phyloP scores from a whole-genome alignment of 2,329 filamentous ascomycete species.

The Chaetomium globosum region DNA sequence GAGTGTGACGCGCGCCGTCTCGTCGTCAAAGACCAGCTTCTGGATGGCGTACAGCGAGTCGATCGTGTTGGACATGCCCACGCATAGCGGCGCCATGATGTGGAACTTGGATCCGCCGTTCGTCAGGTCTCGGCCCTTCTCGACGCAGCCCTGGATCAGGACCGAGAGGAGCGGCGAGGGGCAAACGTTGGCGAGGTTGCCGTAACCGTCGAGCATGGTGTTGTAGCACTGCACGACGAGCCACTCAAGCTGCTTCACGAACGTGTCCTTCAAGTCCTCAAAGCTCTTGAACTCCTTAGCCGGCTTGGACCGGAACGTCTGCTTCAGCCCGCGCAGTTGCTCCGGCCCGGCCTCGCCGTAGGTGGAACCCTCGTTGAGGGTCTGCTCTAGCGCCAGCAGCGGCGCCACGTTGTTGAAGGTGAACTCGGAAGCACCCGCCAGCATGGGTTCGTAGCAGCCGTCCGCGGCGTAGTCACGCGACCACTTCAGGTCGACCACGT shows the following conservation, averaged over 20 bases:
- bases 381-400: slow-evolving; percentile 5
- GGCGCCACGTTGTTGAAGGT: slow-evolving; percentile 10
- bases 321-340: not conserved
- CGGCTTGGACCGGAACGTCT: not conserved
- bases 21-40: not conserved
- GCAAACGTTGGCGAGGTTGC: not conserved
- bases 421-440: slow-evolving; percentile 6
- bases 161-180: not conserved
- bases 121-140: slow-evolving; percentile 3
- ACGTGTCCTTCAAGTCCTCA: not conserved
- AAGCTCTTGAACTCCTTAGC: not conserved
- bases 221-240: slow-evolving; percentile 13
- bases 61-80: slow-evolving; percentile 5
- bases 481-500: not conserved
- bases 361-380: not conserved
- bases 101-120: slow-evolving; percentile 7
- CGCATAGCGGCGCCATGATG: slow-evolving; percentile 5
- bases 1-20: not conserved
- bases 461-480: slow-evolving; percentile 9
- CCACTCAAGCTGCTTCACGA: slow-evolving; percentile 6
- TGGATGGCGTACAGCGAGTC: not conserved
- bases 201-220: not conserved
- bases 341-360: not conserved
- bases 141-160: slow-evolving; percentile 3
- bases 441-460: slow-evolving; percentile 8